Conservation (phyloP, 1,284 basidiomycete species). For the Laetiporus sulphureus region DNA sequence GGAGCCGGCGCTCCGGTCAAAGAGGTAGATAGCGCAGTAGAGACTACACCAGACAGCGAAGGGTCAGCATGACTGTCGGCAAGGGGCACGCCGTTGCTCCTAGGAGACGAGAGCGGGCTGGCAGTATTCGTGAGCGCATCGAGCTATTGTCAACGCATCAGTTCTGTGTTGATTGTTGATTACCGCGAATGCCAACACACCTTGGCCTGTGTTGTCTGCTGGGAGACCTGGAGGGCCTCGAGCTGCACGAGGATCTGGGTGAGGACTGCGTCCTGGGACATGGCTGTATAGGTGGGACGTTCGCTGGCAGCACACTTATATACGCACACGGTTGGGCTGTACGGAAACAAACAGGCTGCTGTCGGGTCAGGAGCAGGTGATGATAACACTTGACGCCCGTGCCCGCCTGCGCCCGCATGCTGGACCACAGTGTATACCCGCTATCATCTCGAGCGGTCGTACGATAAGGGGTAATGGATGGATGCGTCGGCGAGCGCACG, state of each 20-base stretch:
- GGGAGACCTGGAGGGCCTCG: constrained; percentile 59
- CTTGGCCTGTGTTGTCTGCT: constrained; percentile 71
- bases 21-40: constrained; percentile 17
- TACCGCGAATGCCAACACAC: constrained; percentile 30
- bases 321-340: constrained; percentile 17
- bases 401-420: too few relatives aligned
- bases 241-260: constrained; percentile 68
- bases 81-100: constrained; percentile 19
- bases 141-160: constrained; percentile 23
- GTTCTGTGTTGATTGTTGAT: neutral
- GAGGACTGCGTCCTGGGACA: constrained; percentile 47
- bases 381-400: constrained; percentile 5
- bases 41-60: constrained; percentile 14
- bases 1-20: constrained; percentile 14
- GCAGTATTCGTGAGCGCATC: constrained; percentile 28
- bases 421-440: too few relatives aligned
- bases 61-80: constrained; percentile 16
- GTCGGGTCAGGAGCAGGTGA: neutral
- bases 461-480: too few relatives aligned
- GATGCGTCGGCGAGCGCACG: too few relatives aligned
- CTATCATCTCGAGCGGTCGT: too few relatives aligned
- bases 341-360: constrained; percentile 10
- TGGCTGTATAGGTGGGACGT: constrained; percentile 6
- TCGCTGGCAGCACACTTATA: constrained; percentile 5
- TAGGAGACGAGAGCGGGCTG: constrained; percentile 22